Percentiles rank a stretch among this genome's conserved stretches.
Conservation (phyloP, 2,329 filamentous ascomycete species). For the Clonostachys byssicola region DNA sequence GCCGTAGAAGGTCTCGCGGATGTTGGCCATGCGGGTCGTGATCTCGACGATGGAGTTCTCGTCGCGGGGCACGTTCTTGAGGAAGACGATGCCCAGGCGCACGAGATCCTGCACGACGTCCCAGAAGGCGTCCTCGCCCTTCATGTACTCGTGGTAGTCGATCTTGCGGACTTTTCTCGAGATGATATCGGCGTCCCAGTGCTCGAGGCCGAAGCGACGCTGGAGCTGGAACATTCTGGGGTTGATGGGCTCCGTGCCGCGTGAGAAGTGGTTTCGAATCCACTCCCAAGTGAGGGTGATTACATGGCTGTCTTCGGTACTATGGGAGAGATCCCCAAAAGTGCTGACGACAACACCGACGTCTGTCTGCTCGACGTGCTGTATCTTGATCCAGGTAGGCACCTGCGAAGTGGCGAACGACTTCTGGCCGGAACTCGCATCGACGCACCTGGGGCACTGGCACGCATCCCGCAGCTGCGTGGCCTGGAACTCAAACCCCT, state of each 20-base stretch:
- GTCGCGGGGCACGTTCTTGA: constrained; percentile 68
- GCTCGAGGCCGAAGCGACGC: constrained; percentile 12
- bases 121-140: constrained; percentile 49
- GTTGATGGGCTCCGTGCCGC: constrained; percentile 11
- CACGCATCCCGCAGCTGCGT: constrained; percentile 48
- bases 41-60: constrained; percentile 64
- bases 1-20: constrained; percentile 90
- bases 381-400: constrained; percentile 22
- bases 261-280: not conserved
- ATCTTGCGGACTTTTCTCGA: constrained; percentile 47
- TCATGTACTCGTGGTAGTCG: constrained; percentile 70
- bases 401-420: constrained; percentile 40
- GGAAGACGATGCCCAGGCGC: constrained; percentile 69
- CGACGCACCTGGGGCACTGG: constrained; percentile 45
- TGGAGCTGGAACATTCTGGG: constrained; percentile 10
- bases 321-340: not conserved
- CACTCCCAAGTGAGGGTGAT: not conserved
- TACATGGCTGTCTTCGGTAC: constrained; percentile 16
- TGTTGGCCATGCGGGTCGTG: constrained; percentile 66
- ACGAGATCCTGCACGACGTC: constrained; percentile 59
- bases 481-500: constrained; percentile 11
- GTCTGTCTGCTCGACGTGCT: constrained; percentile 17
- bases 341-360: constrained; percentile 17
- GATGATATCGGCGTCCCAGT: constrained; percentile 31
- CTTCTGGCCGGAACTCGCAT: constrained; percentile 56